These are phyloP conservation scores for Rutstroemia sp. DNA, from an alignment of 2,329 filamentous ascomycete species.

Conservation along the genomic window DNA sequence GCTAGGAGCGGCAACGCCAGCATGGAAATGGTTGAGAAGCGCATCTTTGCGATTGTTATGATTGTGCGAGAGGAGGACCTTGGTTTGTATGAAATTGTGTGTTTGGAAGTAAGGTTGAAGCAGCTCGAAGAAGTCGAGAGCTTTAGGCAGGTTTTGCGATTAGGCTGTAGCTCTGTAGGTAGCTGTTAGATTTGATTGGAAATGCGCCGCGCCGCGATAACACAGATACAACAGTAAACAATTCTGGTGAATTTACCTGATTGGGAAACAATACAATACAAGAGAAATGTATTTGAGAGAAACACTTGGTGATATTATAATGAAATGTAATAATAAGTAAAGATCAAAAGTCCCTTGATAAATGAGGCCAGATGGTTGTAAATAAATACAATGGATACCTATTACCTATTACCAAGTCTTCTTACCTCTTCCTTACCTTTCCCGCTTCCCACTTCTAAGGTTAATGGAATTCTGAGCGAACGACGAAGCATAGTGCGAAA, in stretches of 20 bases:
- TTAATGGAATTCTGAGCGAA: not conserved
- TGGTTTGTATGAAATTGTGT: not conserved
- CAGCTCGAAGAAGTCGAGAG: not conserved
- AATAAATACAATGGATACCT: not conserved
- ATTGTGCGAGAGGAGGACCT: not conserved
- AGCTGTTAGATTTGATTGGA: not conserved
- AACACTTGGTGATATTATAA: not conserved
- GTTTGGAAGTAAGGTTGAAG: not conserved
- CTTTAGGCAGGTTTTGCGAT: not conserved
- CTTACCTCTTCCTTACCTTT: not conserved
- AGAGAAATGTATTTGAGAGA: not conserved
- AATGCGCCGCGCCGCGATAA: conserved; percentile 5
- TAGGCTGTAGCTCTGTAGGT: not conserved
- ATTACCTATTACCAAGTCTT: not conserved
- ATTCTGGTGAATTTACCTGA: not conserved
- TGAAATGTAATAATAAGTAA: too few relatives aligned
- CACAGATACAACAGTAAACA: not conserved
- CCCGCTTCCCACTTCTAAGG: not conserved
- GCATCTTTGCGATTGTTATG: conserved; percentile 37
- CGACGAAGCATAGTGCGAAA: not conserved
- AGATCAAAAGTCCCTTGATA: not conserved
- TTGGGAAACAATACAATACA: too few relatives aligned
- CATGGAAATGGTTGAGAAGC: conserved; percentile 44
- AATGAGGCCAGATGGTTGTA: not conserved
- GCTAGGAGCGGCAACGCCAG: conserved; percentile 50